Base-by-base conservation (phyloP, 2,329 filamentous ascomycete genomes). In the Teratosphaeria viscida region DNA sequence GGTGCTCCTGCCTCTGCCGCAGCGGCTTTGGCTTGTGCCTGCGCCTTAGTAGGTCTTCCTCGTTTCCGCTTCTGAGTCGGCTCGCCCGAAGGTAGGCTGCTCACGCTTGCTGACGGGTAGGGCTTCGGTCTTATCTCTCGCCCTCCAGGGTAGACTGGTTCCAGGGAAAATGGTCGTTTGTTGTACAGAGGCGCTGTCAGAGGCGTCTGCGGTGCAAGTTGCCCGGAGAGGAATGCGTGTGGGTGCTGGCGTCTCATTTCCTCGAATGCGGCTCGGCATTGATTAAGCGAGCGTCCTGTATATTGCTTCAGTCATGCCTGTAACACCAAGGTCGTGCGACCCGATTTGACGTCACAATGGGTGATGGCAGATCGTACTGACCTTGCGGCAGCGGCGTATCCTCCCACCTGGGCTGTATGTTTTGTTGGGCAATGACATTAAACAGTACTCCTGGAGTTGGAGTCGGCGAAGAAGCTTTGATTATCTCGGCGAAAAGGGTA, bases 381-480 rank as follows among this genome's bases (percentile, higher is more conserved):
- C 80, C 79, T 67, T 71, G 71, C 63, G 80, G 80, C 61, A 81
- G 70, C 49, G 77, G 71, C 63, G 78, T 77, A 58, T 81, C 74
- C 57, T 74, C 74, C 79, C 79, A 82, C 65, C 72, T 72, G 59
- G 78, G 78, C 64, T 74, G 72, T 62, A 78, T 71, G 63, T 74
- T 73, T 60, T 69, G 65, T 57, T 77, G 74, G 62, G 73, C 71
- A 63, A 81, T 73, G 63, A 78, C 69, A 59, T 74, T 69, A 63
- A 77, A 73, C 59, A 80, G 71, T 53, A 73, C 69, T 62, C 74
- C 71, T 55, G 77, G 74, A 52, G 75, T 71, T 55, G 77, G 74
- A 52, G 75, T 71, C 59, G 80, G 71, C 52, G 73, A 70, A 59
- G 75, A 74, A 52, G 72, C 73, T 68, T 80, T 82, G 64, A 82